Evolutionary conservation across 306 rosid genomes (phyloP).

Genomic region (Cicer pinnatifidum): DNA sequence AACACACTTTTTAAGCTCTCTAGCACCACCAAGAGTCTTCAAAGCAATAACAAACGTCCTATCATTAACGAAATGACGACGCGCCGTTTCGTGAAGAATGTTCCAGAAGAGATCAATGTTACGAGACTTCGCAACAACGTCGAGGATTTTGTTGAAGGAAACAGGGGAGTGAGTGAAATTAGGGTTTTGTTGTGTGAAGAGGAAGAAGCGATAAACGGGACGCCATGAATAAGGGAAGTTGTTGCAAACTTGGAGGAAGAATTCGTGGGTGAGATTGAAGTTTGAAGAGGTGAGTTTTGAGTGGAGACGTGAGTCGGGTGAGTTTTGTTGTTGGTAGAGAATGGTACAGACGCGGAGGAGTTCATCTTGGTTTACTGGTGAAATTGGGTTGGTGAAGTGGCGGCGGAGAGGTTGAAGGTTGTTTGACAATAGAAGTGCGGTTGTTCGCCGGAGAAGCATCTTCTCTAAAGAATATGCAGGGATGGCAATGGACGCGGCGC

Average conservation of each 20-base stretch:
- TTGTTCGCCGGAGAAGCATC: constrained; percentile 44
- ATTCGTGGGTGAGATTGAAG: constrained; percentile 73
- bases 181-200: constrained; percentile 50
- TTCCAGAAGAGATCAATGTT: constrained; percentile 77
- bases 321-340: constrained; percentile 79
- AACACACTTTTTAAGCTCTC: constrained; percentile 76
- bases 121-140: constrained; percentile 54
- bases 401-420: constrained; percentile 30
- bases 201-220: constrained; percentile 69
- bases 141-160: constrained; percentile 66
- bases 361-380: constrained; percentile 56
- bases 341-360: constrained; percentile 76
- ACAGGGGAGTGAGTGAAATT: constrained; percentile 59
- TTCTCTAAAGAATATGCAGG: too few relatives aligned
- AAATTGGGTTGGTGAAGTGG: constrained; percentile 37
- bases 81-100: constrained; percentile 55
- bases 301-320: constrained; percentile 63
- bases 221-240: constrained; percentile 80
- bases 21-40: constrained; percentile 58
- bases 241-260: constrained; percentile 93
- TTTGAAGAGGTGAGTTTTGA: constrained; percentile 61
- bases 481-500: too few relatives aligned
- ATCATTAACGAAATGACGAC: constrained; percentile 51
- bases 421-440: not conserved
- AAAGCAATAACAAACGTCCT: constrained; percentile 60